Percentiles rank a stretch among this genome's conserved stretches.
Conservation (phyloP, 2,329 filamentous ascomycete species). For the Penicillium palitans region DNA sequence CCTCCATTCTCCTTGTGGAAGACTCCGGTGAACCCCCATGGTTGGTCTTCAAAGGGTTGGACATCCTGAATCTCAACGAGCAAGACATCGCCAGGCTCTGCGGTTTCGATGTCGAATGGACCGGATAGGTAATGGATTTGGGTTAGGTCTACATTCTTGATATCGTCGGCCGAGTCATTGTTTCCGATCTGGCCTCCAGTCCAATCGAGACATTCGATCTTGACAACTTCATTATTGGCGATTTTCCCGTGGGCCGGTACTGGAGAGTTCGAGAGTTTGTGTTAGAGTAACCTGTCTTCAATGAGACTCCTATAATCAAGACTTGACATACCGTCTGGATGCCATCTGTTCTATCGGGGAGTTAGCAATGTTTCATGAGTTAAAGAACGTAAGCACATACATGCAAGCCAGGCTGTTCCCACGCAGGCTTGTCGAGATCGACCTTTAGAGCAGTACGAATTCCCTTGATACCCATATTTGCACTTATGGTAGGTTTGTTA, state of each 20-base stretch:
- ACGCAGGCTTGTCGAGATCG: constrained; percentile 68
- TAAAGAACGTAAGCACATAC: constrained; percentile 49
- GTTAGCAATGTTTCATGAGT: not conserved
- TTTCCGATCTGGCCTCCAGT: constrained; percentile 77
- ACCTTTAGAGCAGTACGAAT: constrained; percentile 74
- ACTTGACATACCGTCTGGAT: constrained; percentile 72
- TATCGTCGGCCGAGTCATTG: constrained; percentile 84
- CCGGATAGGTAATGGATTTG: constrained; percentile 85
- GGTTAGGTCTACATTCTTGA: constrained; percentile 81
- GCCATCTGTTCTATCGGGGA: constrained; percentile 74
- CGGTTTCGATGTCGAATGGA: constrained; percentile 81
- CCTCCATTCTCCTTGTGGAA: constrained; percentile 82
- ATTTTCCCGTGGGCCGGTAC: constrained; percentile 74
- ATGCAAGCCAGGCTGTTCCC: constrained; percentile 69
- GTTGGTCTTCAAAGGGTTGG: constrained; percentile 79
- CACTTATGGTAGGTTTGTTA: not conserved
- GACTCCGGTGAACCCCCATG: constrained; percentile 87
- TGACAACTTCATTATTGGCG: constrained; percentile 81
- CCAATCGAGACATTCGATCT: constrained; percentile 91
- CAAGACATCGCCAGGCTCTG: constrained; percentile 80
- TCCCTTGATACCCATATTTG: constrained; percentile 39
- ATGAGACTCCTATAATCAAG: not conserved
- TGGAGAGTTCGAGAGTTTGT: constrained; percentile 34
- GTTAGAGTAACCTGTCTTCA: not conserved
- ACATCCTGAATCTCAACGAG: constrained; percentile 91